phyloP scores from a whole-genome alignment of 768 basidiomycete genomes.

The Phanerodontia chrysosporium region DNA sequence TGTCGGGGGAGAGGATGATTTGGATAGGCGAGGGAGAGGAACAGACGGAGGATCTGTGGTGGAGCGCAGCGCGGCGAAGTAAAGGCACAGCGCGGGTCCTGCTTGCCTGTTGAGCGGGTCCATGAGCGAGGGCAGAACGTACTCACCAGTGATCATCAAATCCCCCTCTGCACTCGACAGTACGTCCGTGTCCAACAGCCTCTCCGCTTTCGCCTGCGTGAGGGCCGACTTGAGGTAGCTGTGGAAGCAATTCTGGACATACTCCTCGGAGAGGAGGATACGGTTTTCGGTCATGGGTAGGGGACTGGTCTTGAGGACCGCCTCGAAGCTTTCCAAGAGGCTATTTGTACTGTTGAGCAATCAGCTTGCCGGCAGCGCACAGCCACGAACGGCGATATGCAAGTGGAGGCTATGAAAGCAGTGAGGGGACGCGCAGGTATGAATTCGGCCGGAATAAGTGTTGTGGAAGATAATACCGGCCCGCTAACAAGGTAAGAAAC shows the following conservation, averaged over 20 bases:
- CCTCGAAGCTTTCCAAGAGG: not conserved
- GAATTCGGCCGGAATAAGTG: not conserved
- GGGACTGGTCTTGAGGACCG: not conserved
- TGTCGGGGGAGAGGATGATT: conserved; percentile 38
- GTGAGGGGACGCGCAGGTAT: not conserved
- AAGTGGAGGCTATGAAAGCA: not conserved
- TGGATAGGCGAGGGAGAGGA: conserved; percentile 60
- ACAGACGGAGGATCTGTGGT: conserved; percentile 78
- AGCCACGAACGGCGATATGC: not conserved
- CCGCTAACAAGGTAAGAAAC: too few relatives aligned
- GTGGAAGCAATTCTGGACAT: conserved; percentile 77
- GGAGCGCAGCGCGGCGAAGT: conserved; percentile 77
- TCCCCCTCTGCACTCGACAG: conserved; percentile 77
- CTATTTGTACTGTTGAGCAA: not conserved
- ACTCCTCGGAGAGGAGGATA: conserved; percentile 51
- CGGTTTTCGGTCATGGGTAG: not conserved
- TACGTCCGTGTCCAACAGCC: conserved; percentile 65
- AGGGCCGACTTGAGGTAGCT: conserved; percentile 77
- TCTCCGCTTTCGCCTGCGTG: conserved; percentile 69
- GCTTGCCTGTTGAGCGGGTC: not conserved
- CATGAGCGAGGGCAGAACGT: not conserved
- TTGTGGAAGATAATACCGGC: too few relatives aligned
- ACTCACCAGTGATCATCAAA: conserved; percentile 79
- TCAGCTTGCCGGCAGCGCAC: not conserved
- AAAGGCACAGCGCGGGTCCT: conserved; percentile 81